These are phyloP conservation scores for Sphaerulina populicola DNA, from an alignment of 2,329 filamentous ascomycete genomes.

Conservation along the genomic window DNA sequence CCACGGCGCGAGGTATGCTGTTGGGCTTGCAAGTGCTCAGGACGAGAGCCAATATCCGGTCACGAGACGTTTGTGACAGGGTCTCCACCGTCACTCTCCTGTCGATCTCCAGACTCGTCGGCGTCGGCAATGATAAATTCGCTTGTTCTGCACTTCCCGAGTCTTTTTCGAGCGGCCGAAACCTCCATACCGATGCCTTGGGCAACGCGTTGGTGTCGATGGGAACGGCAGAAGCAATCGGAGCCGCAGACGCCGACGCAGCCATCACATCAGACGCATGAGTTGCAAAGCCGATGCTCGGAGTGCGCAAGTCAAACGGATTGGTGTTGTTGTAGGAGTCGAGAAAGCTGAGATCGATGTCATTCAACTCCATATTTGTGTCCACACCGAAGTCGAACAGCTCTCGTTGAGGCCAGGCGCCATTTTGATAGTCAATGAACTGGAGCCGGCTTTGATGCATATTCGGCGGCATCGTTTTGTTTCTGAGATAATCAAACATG, in stretches of 20 bases:
- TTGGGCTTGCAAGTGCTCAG: slow-evolving; percentile 50
- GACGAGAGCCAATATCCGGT: slow-evolving; percentile 57
- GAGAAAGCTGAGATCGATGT: slow-evolving; percentile 39
- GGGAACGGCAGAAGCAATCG: slow-evolving; percentile 24
- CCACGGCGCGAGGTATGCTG: slow-evolving; percentile 46
- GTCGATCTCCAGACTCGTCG: slow-evolving; percentile 33
- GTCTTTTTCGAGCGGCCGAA: slow-evolving; percentile 34
- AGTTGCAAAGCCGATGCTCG: slow-evolving; percentile 29
- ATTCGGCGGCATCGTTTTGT: slow-evolving; percentile 28
- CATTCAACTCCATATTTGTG: slow-evolving; percentile 40
- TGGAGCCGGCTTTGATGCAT: slow-evolving; percentile 22
- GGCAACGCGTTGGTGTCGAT: slow-evolving; percentile 34
- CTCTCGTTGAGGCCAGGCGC: slow-evolving; percentile 39
- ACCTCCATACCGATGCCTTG: slow-evolving; percentile 40
- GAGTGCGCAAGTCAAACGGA: slow-evolving; percentile 35
- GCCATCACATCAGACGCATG: slow-evolving; percentile 30
- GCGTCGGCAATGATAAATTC: slow-evolving; percentile 37
- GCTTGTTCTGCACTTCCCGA: slow-evolving; percentile 31
- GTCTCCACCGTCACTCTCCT: slow-evolving; percentile 38
- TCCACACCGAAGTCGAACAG: slow-evolving; percentile 41
- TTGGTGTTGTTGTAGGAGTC: slow-evolving; percentile 41
- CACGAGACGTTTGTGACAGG: slow-evolving; percentile 39
- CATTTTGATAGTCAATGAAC: slow-evolving; percentile 28
- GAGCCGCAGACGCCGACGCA: slow-evolving; percentile 30
- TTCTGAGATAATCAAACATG: slow-evolving; percentile 32